A percentile compares a stretch with the other conserved stretches of the same genome.
Conservation (phyloP, 148 eudicot genomes). For the Rhododendron williamsianum region DNA sequence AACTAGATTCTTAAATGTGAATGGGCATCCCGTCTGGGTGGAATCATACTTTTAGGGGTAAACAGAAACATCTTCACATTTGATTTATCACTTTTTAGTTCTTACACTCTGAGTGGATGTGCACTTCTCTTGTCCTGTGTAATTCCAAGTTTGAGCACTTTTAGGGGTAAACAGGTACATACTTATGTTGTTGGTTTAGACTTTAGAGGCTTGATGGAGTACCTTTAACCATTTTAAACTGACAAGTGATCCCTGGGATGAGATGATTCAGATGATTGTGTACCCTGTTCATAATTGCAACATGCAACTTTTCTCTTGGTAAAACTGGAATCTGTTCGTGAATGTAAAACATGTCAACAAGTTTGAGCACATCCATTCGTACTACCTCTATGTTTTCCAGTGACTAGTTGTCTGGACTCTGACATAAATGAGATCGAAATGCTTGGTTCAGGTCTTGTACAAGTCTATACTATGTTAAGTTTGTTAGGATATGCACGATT, state of each 20-base stretch:
- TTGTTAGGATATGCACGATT: neutral
- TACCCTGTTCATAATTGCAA: neutral
- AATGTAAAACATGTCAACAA: neutral
- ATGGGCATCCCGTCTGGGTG: neutral
- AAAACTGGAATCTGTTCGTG: neutral
- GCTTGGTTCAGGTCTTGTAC: slow-evolving; percentile 1
- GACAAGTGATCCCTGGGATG: neutral
- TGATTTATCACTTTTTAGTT: neutral
- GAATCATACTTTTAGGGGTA: neutral
- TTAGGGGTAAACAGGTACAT: no score
- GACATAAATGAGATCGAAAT: neutral
- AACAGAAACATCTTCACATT: neutral
- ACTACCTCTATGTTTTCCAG: neutral
- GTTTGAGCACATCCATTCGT: neutral
- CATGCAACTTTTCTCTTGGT: neutral
- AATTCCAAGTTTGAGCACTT: neutral
- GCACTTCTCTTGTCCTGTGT: neutral
- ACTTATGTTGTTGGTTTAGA: neutral
- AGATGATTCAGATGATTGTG: neutral
- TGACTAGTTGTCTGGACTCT: neutral
- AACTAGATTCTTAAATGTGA: neutral
- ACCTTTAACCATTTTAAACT: neutral
- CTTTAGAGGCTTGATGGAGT: neutral
- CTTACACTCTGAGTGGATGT: neutral
- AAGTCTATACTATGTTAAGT: neutral